These are phyloP conservation scores for Cladosporium sp. DNA, from an alignment of 2,329 filamentous ascomycete species.

Conservation along the genomic window DNA sequence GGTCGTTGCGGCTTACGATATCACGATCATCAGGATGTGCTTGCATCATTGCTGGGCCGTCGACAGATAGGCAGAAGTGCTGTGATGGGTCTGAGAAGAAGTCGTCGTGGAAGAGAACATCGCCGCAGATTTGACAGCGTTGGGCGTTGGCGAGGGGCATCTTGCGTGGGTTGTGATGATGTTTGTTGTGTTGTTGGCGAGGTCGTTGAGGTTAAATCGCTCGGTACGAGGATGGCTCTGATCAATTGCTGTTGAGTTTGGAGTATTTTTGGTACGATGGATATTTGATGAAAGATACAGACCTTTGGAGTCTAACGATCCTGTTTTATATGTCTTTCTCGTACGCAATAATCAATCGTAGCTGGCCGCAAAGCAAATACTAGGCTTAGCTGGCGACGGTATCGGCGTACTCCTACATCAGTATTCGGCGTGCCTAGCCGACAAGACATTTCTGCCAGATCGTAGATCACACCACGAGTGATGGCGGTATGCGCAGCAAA, in stretches of 20 bases:
- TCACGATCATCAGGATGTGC: not conserved
- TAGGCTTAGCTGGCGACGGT: too few species aligned
- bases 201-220: not conserved
- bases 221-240: not conserved
- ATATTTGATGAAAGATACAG: too few species aligned
- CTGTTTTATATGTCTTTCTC: too few species aligned
- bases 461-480: too few species aligned
- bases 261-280: not conserved
- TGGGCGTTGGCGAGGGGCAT: not conserved
- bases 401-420: too few species aligned
- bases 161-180: not conserved
- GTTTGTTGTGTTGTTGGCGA: not conserved
- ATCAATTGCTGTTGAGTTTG: not conserved
- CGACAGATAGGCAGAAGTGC: constrained; percentile 1
- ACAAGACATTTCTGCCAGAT: too few species aligned
- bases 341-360: too few species aligned
- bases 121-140: constrained; percentile 21
- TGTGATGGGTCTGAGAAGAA: constrained; percentile 19
- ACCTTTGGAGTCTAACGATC: too few species aligned
- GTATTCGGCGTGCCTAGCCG: too few species aligned
- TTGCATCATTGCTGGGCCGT: constrained; percentile 7
- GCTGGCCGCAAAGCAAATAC: too few species aligned
- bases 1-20: not conserved
- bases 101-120: constrained; percentile 19
- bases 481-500: too few species aligned